These are phyloP conservation scores for Fistulinella prunicolor DNA, from an alignment of 768 basidiomycete species.

Conservation along the genomic window DNA sequence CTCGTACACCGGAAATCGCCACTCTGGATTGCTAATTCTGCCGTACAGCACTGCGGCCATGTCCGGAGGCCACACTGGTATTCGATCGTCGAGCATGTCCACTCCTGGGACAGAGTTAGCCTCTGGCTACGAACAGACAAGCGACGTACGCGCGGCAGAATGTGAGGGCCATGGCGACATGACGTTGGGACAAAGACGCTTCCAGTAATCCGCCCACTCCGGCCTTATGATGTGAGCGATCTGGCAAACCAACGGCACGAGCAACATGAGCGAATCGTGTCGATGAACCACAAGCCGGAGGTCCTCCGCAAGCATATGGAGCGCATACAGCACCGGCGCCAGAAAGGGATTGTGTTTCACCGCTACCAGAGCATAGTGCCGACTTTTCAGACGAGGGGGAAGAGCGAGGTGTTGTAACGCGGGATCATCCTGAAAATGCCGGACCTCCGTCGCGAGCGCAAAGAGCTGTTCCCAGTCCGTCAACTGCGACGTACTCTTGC, in stretches of 20 bases:
- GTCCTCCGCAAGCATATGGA: conserved; percentile 80
- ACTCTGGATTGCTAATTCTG: conserved; percentile 63
- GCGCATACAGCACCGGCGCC: conserved; percentile 61
- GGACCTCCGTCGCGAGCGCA: conserved; percentile 40
- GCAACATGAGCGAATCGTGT: conserved; percentile 50
- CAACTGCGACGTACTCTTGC: conserved; percentile 10
- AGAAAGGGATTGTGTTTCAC: conserved; percentile 43
- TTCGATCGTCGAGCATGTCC: conserved; percentile 59
- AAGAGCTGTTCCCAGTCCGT: conserved; percentile 49
- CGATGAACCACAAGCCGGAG: conserved; percentile 55
- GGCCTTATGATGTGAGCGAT: conserved; percentile 63
- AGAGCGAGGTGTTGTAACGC: conserved; percentile 46
- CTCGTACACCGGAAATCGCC: conserved; percentile 50
- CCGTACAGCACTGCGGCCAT: conserved; percentile 61
- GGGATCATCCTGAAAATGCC: conserved; percentile 57
- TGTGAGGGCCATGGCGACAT: conserved; percentile 59
- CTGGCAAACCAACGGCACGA: conserved; percentile 63
- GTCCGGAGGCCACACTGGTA: conserved; percentile 78
- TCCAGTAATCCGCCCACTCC: conserved; percentile 95
- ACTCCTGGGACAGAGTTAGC: conserved; percentile 33
- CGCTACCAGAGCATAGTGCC: conserved; percentile 21
- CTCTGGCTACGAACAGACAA: not conserved
- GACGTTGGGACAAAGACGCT: conserved; percentile 67
- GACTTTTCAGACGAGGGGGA: conserved; percentile 31
- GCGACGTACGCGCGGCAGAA: conserved; percentile 27